These are phyloP conservation scores for Ceratocystis cacaofunesta DNA, from an alignment of 2,329 filamentous ascomycete species.

Conservation along the genomic window DNA sequence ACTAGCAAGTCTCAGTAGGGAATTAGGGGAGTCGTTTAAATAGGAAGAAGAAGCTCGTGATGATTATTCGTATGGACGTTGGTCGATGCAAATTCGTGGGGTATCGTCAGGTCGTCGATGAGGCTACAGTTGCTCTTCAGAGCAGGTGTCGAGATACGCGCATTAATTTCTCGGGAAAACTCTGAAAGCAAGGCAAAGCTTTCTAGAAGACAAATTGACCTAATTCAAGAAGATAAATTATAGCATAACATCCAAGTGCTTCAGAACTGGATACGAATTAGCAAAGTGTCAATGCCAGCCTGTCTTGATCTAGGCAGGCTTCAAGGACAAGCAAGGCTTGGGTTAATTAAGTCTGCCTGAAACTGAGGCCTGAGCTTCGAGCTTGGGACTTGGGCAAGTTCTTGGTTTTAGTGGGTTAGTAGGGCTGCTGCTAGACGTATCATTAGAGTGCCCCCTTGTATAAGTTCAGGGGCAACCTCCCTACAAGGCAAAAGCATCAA, in stretches of 20 bases:
- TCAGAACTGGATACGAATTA: not conserved
- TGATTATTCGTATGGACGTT: too few species aligned
- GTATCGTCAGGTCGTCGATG: not conserved
- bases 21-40: not conserved
- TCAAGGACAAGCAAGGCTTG: not conserved
- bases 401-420: not conserved
- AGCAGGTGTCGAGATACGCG: not conserved
- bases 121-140: too few species aligned
- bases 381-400: not conserved
- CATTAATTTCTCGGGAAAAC: not conserved
- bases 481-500: not conserved
- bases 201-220: not conserved
- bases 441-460: not conserved
- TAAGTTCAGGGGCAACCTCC: not conserved
- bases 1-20: not conserved
- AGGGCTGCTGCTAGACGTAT: not conserved
- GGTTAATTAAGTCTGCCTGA: not conserved
- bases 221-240: not conserved
- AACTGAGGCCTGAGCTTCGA: not conserved
- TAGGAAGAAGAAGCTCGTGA: not conserved
- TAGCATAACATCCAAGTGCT: not conserved
- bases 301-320: not conserved
- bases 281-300: not conserved
- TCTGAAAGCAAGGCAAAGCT: not conserved
- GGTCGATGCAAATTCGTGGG: not conserved